A percentile compares a stretch with the other conserved stretches of the same genome.
These are phyloP conservation scores for Pythium guiyangense DNA, from an alignment of 352 stramenopile species.

Conservation along the genomic window DNA sequence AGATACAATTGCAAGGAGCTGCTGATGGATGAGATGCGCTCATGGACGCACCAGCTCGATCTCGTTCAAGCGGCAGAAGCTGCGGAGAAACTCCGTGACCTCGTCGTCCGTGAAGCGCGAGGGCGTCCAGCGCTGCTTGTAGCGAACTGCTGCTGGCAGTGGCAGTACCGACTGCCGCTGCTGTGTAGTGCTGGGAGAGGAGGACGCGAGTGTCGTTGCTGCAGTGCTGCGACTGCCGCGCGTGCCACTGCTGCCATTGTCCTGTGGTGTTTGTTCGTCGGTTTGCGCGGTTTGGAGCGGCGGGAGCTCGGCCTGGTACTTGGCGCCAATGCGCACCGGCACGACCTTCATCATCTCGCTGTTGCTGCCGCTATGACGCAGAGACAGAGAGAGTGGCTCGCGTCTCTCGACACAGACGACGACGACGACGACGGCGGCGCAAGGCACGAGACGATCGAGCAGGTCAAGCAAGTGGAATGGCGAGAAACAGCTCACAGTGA, in stretches of 20 bases:
- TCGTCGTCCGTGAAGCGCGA: conserved; percentile 24
- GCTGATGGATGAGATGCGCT: too few relatives aligned
- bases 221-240: not conserved
- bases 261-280: not conserved
- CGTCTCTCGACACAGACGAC: not conserved
- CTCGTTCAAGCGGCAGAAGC: conserved; percentile 45
- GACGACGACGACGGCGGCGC: too few relatives aligned
- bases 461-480: too few relatives aligned
- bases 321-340: conserved; percentile 25
- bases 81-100: conserved; percentile 47
- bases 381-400: too few relatives aligned
- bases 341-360: conserved; percentile 14
- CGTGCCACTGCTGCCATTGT: not conserved
- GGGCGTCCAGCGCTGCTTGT: conserved; percentile 38
- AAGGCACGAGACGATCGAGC: too few relatives aligned
- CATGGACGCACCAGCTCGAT: conserved; percentile 32
- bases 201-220: too few relatives aligned
- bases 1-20: too few relatives aligned
- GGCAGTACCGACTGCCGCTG: not conserved
- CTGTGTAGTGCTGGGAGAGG: too few relatives aligned
- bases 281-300: conserved; percentile 27
- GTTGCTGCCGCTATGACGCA: too few relatives aligned
- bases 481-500: too few relatives aligned
- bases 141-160: conserved; percentile 9
- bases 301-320: conserved; percentile 54